Evolutionary conservation across 1,284 basidiomycete genomes (phyloP), one percentile per base, ranked within the genome.

Genomic region (Hypsizygus ulmarius): DNA sequence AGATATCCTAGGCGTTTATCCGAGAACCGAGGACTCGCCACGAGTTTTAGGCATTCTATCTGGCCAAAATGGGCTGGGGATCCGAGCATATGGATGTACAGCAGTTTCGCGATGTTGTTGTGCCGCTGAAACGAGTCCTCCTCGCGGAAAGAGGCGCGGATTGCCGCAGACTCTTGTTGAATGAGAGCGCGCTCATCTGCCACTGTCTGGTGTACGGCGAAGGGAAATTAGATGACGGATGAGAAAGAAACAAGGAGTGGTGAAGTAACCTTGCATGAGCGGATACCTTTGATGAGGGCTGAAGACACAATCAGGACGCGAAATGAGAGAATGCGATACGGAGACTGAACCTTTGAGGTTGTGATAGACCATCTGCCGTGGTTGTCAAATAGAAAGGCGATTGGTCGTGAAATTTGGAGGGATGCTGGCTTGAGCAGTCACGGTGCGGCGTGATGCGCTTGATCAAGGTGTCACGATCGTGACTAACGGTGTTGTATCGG

Each of bases 1-100:
- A 99, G 74, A 64, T 99, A 99, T 1, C 97, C 97, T 16, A 99
- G 75, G 28, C 96, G 81, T 73, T 99, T 99, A 75, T 99, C 97
- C 39, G 90, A 83, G 71, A 99, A 99, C 47, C 94, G 78, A 10
- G 97, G 93, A 58, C 93, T 93, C n/a, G 97, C 97, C 37, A 99
- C 97, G 44, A 99, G 86, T 71, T 99, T 99, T 57, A 99, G 78
- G 71, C 97, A 99, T 75, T 99, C 97, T 67, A 99, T 98, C 77
- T 99, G 97, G 42, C 97, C 97, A 64, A 98, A 99, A 68, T 99
- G 97, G 25, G 97, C 97, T 3, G 96, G 94, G 50, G 97, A 98
- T 49, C 97, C 97, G 18, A 99, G 87, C 97, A 99, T 99, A 70
- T 99, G 95, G 68, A 99, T 99, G 74, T 99, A 99, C 54, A 99